Base-by-base conservation (phyloP, 768 basidiomycete species). In the Steccherinum ochraceum region DNA sequence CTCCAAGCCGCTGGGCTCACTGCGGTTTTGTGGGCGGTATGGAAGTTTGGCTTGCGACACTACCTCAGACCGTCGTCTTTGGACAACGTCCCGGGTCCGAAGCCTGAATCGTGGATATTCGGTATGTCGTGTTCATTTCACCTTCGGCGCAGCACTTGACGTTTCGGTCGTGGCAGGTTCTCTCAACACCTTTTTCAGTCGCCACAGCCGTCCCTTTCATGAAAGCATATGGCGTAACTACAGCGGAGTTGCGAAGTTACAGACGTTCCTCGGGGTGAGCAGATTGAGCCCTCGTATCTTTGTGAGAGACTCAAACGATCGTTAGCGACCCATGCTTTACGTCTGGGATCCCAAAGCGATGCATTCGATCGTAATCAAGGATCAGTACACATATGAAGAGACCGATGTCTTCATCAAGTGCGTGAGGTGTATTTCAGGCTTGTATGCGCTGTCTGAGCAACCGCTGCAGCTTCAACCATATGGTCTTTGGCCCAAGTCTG, bases 331-430 rank as follows among this genome's bases (percentile, higher is more conserved):
- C 10, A 41, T 41, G 41, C 52, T 55, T 0, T 55, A 55, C 19
- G 53, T 59, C 1, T 57, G 27, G 46, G 58, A 60, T 13, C 56
- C 57, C 1, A 46, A n/a, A 1, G 58, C 59, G 4, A 45, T 58
- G 23, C 57, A 56, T 25, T 48, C 48, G 12, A 61, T 61, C 13
- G 11, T 53, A 12, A 43, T 61, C 41, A 61, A 61, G 44, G 55
- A 59, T 19, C 55, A 59, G 44, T 49, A 56, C 24, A 46, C 54
- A 20, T 59, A 54, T 40, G 59, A 58, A 40, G 55, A 56, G 45
- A 41, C 47, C 3, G 21, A 25, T 5, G 49, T 40, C 21, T 52
- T 56, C 26, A 12, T 58, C 4, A 24, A 23, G 58, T 56, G 49
- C 13, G 55, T 18, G 3, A n/a, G n/a, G n/a, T n/a, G n/a, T n/a